Evolutionary conservation across 129 eudicot species (phyloP), one percentile per base, ranked within the genome.

Genomic region (Saposhnikovia divaricata): DNA sequence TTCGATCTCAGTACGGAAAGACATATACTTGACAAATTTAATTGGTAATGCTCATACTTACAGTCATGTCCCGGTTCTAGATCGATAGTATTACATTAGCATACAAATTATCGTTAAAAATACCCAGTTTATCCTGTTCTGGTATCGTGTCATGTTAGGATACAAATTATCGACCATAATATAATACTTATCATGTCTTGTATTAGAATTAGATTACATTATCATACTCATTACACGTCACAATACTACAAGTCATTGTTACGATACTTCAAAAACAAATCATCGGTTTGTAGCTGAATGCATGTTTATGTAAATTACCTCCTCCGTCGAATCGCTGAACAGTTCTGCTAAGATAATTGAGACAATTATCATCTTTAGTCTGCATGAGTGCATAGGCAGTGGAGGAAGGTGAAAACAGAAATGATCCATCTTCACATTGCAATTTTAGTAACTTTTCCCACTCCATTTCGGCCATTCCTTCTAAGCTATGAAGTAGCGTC

Each of bases 321-420:
- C 99, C 99, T 6, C 99, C 99, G 66, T 85, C 78, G 84, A 90
- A 96, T 85, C 85, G 89, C 31, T 86, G 76, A 45, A 96, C 95
- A 18, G 76, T 71, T 5, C 93, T 86, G 81, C 84, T 80, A 19
- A 96, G 88, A 84, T 96, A 96, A 46, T 48, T 80, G 75, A 96
- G 89, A 81, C 97, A 90, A 79, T 92, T 87, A 73, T 81, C 68
- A 81, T 96, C 99, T 72, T 89, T 90, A 53, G 98, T 90, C 47
- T 92, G 87, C 87, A 90, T 90, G 74, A 96, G 93, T 34, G 99
- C 99, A 87, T 76, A 92, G 85, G 99, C 99, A 84, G 99, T 96
- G 57, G 99, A 90, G 70, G 99, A 89, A 75, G 98, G 98, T 48
- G 99, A 96, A 79, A 96, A 96, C 16, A 96, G 85, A 72, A 96